Evolutionary conservation across 225 moss, liverwort and hornwort species (phyloP), one percentile per base, ranked within the genome.

Genomic region (Bryum argenteum): DNA sequence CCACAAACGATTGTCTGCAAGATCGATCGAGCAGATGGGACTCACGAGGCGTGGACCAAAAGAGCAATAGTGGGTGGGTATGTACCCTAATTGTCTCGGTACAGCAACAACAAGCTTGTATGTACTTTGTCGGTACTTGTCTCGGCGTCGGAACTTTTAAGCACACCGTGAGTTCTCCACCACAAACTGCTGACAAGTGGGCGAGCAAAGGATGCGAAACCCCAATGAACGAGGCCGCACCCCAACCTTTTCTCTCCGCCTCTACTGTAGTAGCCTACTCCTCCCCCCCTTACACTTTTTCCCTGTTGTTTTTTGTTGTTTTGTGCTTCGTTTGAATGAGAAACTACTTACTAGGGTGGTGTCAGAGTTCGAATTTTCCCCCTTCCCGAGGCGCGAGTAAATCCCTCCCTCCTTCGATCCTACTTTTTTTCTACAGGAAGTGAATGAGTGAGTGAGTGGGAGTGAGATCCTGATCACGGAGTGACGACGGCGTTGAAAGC

Each of bases 91-190:
- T 48, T 16, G 48, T 48, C 33, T 3, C 16, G 47, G 13, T 15
- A 12, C 45, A 10, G 11, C 45, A 4, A 11, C 44, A 44, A 44
- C 44, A 33, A 33, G 55, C 45, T n/a, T n/a, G n/a, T n/a, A n/a
- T n/a, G n/a, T n/a, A 17, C 26, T 40, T 42, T 72, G 77, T 72
- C 71, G 71, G 71, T 53, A 78, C 71, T 52, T 47, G 65, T 65
- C 56, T 56, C 47, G 47, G 47, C 1, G 47, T 48, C 6, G 47
- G 47, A 48, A 2, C 20, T 3, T 57, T 62, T 17, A 10, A 12
- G 5, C 21, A 1, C 8, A 6, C 21, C 8, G 8, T 17, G 12
- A 45, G 11, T 12, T 23, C 15, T 38, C 18, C 37, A 52, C 66
- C 53, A 67, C 53, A 66, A 66, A 52, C 53, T 18, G 33, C 19